Base-by-base conservation (phyloP, 2,329 filamentous ascomycete genomes). In the Cordyceps farinosa region DNA sequence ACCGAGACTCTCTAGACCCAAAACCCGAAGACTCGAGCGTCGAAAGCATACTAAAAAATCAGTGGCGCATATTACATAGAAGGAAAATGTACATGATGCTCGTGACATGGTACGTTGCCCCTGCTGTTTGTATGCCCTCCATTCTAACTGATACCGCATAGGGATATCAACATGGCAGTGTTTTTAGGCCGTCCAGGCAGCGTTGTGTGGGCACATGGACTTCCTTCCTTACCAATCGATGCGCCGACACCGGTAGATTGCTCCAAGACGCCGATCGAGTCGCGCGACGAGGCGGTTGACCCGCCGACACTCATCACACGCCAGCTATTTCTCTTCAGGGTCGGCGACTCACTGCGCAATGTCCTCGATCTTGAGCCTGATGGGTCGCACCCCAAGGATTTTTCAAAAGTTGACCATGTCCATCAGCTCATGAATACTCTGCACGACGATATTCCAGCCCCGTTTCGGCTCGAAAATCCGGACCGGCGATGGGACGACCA, bases 21-120 rank as follows among this genome's bases (percentile, higher is more conserved):
- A 79, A 79, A 55, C 80, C 82, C 3, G 74, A 71, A 15, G 73
- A 79, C 42, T 73, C 78, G 45, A 79, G 77, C 45, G 71, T 79
- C 5, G 82, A 84, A 64, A 78, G 79, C 38, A 73, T 81, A 2
- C 72, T 86, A 17, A 80, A 84, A 64, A 85, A 83, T 64, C 78
- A 86, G 67, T 88, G 86, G 86, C 73, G 79, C 53, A 79, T 86
- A 30, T 81, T 88, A 70, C 76, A 80, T 44, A 77, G 85, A 55
- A 77, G 85, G 52, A 79, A 79, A 67, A 74, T 85, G 61, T 88
- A 86, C 79, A 79, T 83, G 71, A 79, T 81, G 29, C 77, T 88
- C 3, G 76, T 81, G 34, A 66, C 73, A 17, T 79, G 76, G 74
- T 75, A 66, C 40, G 65, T 62, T 51, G 13, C 8, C 8, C 29